phyloP scores from a whole-genome alignment of 495 filamentous ascomycete species.

The Hypoxylon crocopeplum region DNA sequence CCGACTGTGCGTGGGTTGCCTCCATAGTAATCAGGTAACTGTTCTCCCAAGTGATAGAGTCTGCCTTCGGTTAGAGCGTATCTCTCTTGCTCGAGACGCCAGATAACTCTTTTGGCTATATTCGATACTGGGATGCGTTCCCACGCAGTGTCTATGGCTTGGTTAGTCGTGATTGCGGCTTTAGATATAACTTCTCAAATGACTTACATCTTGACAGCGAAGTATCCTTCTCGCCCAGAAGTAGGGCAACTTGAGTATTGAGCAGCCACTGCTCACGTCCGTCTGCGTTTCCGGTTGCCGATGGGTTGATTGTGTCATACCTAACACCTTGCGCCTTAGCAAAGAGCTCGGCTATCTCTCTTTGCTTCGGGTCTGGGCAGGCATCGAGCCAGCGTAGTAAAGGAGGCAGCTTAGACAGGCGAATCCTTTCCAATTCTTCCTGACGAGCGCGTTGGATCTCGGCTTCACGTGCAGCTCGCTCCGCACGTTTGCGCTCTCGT shows the following conservation, averaged over 20 bases:
- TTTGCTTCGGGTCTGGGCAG: conserved; percentile 54
- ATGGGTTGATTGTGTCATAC: conserved; percentile 60
- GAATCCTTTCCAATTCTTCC: conserved; percentile 54
- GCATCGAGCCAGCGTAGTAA: conserved; percentile 60
- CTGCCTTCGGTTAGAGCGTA: conserved; percentile 54
- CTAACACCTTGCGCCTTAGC: conserved; percentile 57
- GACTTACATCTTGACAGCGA: conserved; percentile 73
- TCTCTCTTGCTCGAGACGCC: conserved; percentile 56
- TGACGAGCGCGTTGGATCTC: conserved; percentile 53
- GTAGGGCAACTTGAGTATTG: conserved; percentile 75
- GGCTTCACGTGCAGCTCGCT: conserved; percentile 64
- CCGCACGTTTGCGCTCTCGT: conserved; percentile 51
- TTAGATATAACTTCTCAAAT: not conserved
- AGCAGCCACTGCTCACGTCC: conserved; percentile 75
- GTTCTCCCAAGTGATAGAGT: conserved; percentile 53
- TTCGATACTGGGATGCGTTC: conserved; percentile 57
- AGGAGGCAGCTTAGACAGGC: conserved; percentile 57
- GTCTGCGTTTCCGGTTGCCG: conserved; percentile 51
- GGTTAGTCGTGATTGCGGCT: conserved; percentile 7
- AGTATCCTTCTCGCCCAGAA: conserved; percentile 78
- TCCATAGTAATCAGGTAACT: conserved; percentile 52
- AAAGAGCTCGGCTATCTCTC: conserved; percentile 58
- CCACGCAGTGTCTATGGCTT: conserved; percentile 69
- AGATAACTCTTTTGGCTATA: conserved; percentile 56
- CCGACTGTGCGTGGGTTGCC: conserved; percentile 47